Percentiles rank a stretch among this genome's conserved stretches.
These are phyloP conservation scores for Echites panduratus DNA, from an alignment of 257 asterid genomes.

Conservation along the genomic window DNA sequence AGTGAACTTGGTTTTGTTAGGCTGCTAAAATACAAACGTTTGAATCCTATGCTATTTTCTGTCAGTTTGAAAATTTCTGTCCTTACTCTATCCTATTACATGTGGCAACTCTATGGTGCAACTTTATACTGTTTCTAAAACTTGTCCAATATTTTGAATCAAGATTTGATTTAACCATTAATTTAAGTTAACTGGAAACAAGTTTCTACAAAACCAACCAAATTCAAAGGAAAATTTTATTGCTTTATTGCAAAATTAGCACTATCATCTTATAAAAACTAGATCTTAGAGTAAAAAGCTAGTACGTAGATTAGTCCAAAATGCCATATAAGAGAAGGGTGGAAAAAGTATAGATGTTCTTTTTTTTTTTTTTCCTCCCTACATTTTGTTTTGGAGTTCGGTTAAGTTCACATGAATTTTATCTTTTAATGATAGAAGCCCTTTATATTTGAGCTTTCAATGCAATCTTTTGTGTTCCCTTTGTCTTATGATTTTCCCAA, in stretches of 20 bases:
- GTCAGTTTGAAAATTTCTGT: background rate
- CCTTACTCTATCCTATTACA: background rate
- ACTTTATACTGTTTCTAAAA: background rate
- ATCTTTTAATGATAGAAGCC: background rate
- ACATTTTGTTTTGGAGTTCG: background rate
- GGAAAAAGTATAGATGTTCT: background rate
- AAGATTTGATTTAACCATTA: background rate
- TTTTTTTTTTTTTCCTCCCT: background rate
- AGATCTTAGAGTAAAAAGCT: too few species aligned
- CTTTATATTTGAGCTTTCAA: background rate
- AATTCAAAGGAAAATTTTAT: background rate
- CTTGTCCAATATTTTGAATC: background rate
- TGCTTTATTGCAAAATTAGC: too few species aligned
- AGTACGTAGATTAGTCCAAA: background rate
- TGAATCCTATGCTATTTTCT: background rate
- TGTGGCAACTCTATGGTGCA: background rate
- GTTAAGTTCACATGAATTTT: background rate
- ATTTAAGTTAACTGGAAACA: background rate
- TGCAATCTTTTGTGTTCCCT: background rate
- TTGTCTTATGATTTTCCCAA: conserved; percentile 18
- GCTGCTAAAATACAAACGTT: background rate
- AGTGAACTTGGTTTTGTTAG: background rate
- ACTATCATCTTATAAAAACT: too few species aligned
- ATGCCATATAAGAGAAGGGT: background rate
- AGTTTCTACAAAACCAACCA: background rate